phyloP scores from a whole-genome alignment of 306 rosid species.

The Styphnolobium japonicum region DNA sequence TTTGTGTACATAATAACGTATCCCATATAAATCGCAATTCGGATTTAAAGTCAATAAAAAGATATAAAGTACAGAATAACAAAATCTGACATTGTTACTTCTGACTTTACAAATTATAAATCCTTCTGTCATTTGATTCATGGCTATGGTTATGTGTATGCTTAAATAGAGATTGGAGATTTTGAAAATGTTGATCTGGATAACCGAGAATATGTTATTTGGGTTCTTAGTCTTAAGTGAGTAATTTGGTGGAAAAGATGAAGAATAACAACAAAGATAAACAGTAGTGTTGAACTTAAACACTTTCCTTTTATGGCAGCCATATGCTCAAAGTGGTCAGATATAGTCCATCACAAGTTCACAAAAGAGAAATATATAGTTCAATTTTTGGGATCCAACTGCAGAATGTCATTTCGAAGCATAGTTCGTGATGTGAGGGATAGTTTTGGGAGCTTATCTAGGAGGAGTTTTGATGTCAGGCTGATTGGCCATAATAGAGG shows the following conservation, averaged over 20 bases:
- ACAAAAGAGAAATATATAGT: slow-evolving; percentile 19
- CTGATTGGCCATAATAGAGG: slow-evolving; percentile 68
- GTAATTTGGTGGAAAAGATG: background rate
- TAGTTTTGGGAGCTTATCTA: slow-evolving; percentile 83
- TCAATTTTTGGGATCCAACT: slow-evolving; percentile 13
- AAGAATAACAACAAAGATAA: background rate
- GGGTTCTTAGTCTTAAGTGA: background rate
- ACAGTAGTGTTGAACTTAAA: slow-evolving; percentile 3
- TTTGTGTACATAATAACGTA: no score
- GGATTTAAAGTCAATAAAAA: no score
- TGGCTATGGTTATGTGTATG: background rate
- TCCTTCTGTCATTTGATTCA: background rate
- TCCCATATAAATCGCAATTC: no score
- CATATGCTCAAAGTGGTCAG: slow-evolving; percentile 27
- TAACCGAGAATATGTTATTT: background rate
- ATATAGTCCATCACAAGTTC: slow-evolving; percentile 26
- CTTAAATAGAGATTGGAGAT: background rate
- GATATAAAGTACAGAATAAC: no score
- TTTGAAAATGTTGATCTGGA: background rate
- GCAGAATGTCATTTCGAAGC: slow-evolving; percentile 85
- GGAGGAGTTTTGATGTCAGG: slow-evolving; percentile 79
- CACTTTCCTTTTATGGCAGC: slow-evolving; percentile 36
- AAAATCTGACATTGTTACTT: no score
- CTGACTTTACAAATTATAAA: background rate
- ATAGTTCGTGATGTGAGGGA: slow-evolving; percentile 90